phyloP scores from a whole-genome alignment of 805 yeast genomes.

The Metschnikowia vanudenii region DNA sequence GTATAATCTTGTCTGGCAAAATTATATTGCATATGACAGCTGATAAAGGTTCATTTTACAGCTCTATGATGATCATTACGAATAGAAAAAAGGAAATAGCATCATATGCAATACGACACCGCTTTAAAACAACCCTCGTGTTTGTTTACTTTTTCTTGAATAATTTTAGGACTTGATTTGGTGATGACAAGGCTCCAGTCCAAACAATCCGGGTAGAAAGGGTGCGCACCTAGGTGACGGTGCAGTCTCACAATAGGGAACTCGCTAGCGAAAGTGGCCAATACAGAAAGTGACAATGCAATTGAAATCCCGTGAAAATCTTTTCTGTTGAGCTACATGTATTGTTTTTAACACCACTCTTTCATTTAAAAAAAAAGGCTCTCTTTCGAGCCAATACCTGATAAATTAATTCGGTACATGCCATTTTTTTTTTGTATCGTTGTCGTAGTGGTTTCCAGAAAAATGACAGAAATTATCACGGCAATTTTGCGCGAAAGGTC shows the following conservation, averaged over 20 bases:
- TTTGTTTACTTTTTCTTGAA: not conserved
- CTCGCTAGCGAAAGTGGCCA: not conserved
- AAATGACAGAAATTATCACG: not conserved
- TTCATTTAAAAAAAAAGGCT: too few species aligned
- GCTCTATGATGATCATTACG: too few species aligned
- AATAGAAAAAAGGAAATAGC: too few species aligned
- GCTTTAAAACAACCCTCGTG: not conserved
- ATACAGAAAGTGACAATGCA: too few species aligned
- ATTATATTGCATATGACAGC: too few species aligned
- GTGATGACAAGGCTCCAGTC: not conserved
- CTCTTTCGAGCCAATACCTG: too few species aligned
- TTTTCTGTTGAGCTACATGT: not conserved
- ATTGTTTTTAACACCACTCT: not conserved
- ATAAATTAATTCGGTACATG: too few species aligned
- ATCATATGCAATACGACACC: not conserved
- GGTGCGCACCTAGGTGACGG: not conserved
- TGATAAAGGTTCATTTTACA: too few species aligned
- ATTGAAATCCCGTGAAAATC: too few species aligned
- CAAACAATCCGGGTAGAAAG: constrained; percentile 4
- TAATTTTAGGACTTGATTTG: not conserved
- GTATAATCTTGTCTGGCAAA: too few species aligned
- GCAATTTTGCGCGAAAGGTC: constrained; percentile 10
- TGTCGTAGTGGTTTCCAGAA: too few species aligned
- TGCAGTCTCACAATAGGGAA: constrained; percentile 1
- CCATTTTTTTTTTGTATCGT: too few species aligned